Conservation (phyloP, 257 asterid species). For the Jasminum sambac region DNA sequence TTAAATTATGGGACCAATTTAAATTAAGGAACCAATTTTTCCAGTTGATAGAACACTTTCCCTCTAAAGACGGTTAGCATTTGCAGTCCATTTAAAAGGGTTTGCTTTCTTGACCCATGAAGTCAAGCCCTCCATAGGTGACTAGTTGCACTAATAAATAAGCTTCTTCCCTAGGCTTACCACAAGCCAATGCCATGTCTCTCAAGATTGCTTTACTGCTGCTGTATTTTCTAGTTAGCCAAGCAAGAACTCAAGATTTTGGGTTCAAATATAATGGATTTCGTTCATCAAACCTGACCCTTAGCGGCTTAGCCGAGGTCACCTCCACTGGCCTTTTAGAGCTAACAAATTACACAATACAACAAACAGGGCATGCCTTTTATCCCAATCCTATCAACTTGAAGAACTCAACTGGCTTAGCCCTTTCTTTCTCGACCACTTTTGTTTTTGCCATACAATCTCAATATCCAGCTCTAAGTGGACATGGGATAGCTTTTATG, state of each 20-base stretch:
- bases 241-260: background rate
- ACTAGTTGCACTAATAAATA: background rate
- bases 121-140: background rate
- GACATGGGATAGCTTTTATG: conserved; percentile 57
- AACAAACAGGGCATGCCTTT: conserved; percentile 56
- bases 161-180: background rate
- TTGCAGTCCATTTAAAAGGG: too few species aligned
- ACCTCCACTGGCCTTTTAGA: conserved; percentile 41
- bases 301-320: conserved; percentile 56
- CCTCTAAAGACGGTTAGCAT: too few species aligned
- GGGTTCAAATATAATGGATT: conserved; percentile 46
- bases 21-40: too few species aligned
- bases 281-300: conserved; percentile 34
- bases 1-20: too few species aligned
- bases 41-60: too few species aligned
- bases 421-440: conserved; percentile 52
- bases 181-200: background rate
- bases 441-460: conserved; percentile 61
- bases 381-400: conserved; percentile 43
- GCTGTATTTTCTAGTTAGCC: background rate
- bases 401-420: conserved; percentile 37
- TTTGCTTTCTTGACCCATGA: background rate
- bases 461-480: conserved; percentile 37
- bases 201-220: background rate
- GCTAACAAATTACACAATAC: conserved; percentile 46